Conservation (phyloP, 2,329 filamentous ascomycete species). For the Trichophyton rubrum region DNA sequence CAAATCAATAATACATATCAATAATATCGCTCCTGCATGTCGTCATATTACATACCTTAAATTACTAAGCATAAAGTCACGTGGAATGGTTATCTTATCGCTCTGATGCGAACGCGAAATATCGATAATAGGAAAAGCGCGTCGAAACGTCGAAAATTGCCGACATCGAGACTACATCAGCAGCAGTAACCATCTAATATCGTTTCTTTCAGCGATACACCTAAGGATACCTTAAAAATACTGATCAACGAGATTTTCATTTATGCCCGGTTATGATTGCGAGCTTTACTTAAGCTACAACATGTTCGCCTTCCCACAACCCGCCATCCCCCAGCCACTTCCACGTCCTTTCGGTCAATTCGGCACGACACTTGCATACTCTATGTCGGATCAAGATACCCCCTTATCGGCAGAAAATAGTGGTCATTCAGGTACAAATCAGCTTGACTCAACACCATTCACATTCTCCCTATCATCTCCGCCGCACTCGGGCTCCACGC, state of each 20-base stretch:
- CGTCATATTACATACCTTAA: background rate
- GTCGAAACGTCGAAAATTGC: background rate
- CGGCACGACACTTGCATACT: background rate
- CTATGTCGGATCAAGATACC: background rate
- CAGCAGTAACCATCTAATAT: background rate
- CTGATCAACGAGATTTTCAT: background rate
- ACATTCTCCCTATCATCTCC: background rate
- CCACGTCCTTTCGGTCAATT: background rate
- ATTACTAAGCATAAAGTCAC: background rate
- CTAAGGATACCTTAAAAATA: background rate
- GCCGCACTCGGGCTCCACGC: background rate
- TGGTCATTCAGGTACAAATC: background rate
- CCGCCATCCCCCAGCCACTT: background rate
- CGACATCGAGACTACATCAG: too few species aligned
- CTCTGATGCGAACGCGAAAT: background rate
- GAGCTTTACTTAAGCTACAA: conserved; percentile 10
- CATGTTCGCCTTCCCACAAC: background rate
- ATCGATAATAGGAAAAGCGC: background rate
- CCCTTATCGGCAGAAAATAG: background rate
- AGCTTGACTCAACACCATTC: background rate
- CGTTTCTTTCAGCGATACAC: background rate
- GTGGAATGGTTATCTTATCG: background rate
- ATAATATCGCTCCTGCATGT: background rate
- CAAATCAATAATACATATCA: background rate
- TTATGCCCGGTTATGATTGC: background rate